Evolutionary conservation across 2,329 filamentous ascomycete genomes (phyloP).

Genomic region (Aspergillus terreus): DNA sequence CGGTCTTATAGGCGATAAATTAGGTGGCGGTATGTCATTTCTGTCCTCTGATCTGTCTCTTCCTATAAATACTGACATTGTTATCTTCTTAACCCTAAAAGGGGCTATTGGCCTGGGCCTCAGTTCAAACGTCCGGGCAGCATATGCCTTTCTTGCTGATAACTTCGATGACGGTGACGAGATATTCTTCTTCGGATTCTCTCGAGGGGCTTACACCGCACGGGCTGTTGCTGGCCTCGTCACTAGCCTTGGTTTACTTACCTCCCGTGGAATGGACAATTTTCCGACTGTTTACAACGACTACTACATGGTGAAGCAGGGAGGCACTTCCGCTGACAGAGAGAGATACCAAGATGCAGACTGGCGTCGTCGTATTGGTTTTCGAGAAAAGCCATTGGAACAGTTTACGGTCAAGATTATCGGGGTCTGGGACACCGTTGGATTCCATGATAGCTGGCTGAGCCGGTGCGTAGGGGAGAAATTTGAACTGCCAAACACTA

Average conservation of each 20-base stretch:
- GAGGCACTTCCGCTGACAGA: not conserved
- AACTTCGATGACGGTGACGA: conserved; percentile 4
- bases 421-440: conserved; percentile 4
- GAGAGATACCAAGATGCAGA: not conserved
- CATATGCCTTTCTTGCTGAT: conserved; percentile 1
- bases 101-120: conserved; percentile 1
- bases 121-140: conserved; percentile 1
- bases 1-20: conserved; percentile 1
- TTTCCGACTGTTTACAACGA: conserved; percentile 2
- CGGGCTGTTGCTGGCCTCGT: conserved; percentile 2
- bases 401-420: conserved; percentile 1
- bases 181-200: conserved; percentile 3
- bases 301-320: not conserved
- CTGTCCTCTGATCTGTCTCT: not conserved
- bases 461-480: conserved; percentile 1
- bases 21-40: conserved; percentile 2
- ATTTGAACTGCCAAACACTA: conserved; percentile 1
- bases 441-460: conserved; percentile 1
- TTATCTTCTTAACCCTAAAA: not conserved
- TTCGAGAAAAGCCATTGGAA: not conserved
- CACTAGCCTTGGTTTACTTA: not conserved
- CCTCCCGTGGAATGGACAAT: conserved; percentile 4
- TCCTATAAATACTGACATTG: not conserved
- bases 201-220: conserved; percentile 3
- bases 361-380: not conserved